Base-by-base conservation (phyloP, 371 early-diverging fungal genomes). In the Vairimorpha apis region DNA sequence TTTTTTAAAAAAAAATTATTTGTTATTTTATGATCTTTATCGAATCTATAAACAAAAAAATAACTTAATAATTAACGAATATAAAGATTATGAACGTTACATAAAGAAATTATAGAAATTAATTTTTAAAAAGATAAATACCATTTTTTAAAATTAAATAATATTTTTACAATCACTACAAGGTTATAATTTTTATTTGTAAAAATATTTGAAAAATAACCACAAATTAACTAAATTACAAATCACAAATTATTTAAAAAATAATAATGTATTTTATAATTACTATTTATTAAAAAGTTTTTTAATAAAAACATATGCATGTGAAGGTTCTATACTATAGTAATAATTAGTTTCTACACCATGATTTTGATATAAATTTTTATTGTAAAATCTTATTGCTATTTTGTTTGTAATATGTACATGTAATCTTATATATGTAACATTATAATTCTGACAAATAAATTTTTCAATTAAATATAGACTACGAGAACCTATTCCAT, bases 311-410 rank as follows among this genome's bases (percentile, higher is more conserved):
- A 68, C 5, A 41, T 44, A 44, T 2, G 68, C 68, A 5, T 35
- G 30, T 37, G 2, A 4, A 7, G 25, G 25, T n/a, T 32, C 55
- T 3, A 68, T 23, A 35, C 10, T 56, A 41, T 30, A 18, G 30
- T 68, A 68, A 41, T 68, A 68, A 18, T 30, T 13, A 13, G 4
- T 13, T 37, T 68, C 68, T 29, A 68, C 10, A 4, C 30, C 35
- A 13, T 3, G 3, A 14, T 29, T 27, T n/a, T 47, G 21, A 56
- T 68, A 68, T 2, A 1, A 5, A 8, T 30, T 38, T 23, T 56
- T 68, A 30, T 32, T 43, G 37, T 68, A 68, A 23, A 68, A 68
- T 23, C 23, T 29, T 43, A 41, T 68, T 29, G 29, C 68, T 25
- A 18, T 47, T 5, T 4, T 23, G 41, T 68, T 68, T 1, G 4